Conservation (phyloP, 768 basidiomycete species). For the Suillus lakei region DNA sequence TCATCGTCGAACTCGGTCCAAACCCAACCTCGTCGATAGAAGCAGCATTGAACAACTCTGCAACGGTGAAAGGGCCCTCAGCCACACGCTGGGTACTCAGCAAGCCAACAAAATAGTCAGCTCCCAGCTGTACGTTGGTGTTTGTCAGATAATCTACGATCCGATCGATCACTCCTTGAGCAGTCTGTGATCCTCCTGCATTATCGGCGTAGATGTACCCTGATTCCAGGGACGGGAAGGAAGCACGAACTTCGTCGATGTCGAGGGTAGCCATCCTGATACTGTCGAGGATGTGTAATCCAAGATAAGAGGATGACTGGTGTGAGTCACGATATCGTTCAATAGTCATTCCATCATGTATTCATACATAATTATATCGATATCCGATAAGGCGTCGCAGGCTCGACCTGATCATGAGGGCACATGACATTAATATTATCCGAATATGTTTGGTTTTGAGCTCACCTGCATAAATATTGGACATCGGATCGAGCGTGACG, state of each 20-base stretch:
- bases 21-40: constrained; percentile 68
- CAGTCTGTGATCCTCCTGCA: constrained; percentile 74
- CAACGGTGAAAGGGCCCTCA: constrained; percentile 55
- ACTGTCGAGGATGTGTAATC: neutral
- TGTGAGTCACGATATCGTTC: neutral
- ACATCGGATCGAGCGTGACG: neutral
- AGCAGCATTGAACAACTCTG: constrained; percentile 67
- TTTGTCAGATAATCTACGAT: constrained; percentile 71
- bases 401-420: neutral
- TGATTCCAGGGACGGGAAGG: constrained; percentile 63
- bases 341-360: neutral
- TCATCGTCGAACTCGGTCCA: constrained; percentile 68
- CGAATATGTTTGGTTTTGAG: neutral
- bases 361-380: neutral
- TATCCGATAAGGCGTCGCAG: neutral
- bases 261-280: constrained; percentile 40
- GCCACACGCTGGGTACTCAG: constrained; percentile 55
- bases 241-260: constrained; percentile 54
- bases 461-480: neutral
- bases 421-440: neutral
- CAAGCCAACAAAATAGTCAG: constrained; percentile 65
- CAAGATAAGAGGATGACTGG: neutral
- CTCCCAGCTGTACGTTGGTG: constrained; percentile 77
- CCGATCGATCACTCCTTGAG: constrained; percentile 57
- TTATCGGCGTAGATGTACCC: constrained; percentile 77